phyloP scores from a whole-genome alignment of 2,329 filamentous ascomycete genomes.

The Aureobasidium pullulans region DNA sequence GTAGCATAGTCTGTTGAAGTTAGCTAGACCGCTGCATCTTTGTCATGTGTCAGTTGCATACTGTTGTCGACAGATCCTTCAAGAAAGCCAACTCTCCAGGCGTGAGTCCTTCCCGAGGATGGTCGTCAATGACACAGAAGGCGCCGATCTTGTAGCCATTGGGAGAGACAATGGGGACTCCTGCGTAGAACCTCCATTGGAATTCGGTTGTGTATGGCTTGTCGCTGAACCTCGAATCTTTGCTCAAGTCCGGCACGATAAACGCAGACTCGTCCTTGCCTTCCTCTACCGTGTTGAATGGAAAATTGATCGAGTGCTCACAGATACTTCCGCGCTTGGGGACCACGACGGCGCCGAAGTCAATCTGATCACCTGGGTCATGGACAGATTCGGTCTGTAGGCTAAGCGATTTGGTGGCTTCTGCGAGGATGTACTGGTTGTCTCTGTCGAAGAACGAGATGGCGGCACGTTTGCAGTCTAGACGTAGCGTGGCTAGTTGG shows the following conservation, averaged over 20 bases:
- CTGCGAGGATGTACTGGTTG: constrained; percentile 47
- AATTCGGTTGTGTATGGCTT: constrained; percentile 24
- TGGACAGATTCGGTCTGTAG: constrained; percentile 24
- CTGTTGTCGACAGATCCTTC: constrained; percentile 22
- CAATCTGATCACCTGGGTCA: constrained; percentile 21
- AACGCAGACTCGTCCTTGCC: constrained; percentile 17
- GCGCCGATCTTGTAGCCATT: constrained; percentile 29
- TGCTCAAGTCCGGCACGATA: constrained; percentile 20
- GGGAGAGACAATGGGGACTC: constrained; percentile 27
- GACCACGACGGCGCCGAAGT: constrained; percentile 24
- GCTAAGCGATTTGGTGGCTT: constrained; percentile 43
- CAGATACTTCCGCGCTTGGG: constrained; percentile 25
- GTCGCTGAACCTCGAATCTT: constrained; percentile 27
- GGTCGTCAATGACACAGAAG: constrained; percentile 24
- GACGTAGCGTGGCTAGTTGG: constrained; percentile 45
- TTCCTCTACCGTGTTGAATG: not conserved
- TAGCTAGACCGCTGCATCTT: too few species aligned
- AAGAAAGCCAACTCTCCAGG: constrained; percentile 21
- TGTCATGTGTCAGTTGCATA: not conserved
- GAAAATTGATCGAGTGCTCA: constrained; percentile 21
- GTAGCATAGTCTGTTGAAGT: constrained; percentile 19
- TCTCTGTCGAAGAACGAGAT: constrained; percentile 46
- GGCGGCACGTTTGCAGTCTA: constrained; percentile 43
- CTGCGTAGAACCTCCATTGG: constrained; percentile 27
- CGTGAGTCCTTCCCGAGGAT: constrained; percentile 19